phyloP scores from a whole-genome alignment of 108 stramenopile species.

The Schizochytrium sp. region DNA sequence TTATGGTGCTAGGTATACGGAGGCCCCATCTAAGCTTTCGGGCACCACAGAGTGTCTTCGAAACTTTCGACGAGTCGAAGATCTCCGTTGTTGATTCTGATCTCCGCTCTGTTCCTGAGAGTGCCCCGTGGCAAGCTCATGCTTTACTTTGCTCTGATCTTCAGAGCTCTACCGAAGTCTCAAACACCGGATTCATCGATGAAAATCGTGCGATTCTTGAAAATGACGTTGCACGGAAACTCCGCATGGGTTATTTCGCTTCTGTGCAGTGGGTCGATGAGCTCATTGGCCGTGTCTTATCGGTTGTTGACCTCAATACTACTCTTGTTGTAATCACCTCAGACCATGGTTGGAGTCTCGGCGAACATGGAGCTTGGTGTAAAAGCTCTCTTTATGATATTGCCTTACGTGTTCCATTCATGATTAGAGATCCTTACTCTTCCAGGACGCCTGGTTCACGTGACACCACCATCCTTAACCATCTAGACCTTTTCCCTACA shows the following conservation, averaged over 20 bases:
- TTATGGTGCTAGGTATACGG: slow-evolving; percentile 31
- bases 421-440: slow-evolving; percentile 5
- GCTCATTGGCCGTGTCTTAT: background rate
- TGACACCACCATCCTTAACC: background rate
- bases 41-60: background rate
- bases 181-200: background rate
- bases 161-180: background rate
- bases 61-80: background rate
- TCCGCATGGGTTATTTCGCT: slow-evolving; percentile 40
- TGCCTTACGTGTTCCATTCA: slow-evolving; percentile 20
- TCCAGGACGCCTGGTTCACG: background rate
- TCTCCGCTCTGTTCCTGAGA: background rate
- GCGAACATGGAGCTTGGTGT: slow-evolving; percentile 52
- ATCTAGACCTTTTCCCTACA: slow-evolving; percentile 40
- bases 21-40: slow-evolving; percentile 12
- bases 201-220: background rate
- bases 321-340: slow-evolving; percentile 44
- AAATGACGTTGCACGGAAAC: background rate
- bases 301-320: background rate
- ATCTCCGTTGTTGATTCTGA: background rate
- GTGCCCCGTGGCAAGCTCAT: slow-evolving; percentile 42
- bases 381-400: slow-evolving; percentile 38
- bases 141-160: slow-evolving; percentile 1
- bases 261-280: slow-evolving; percentile 58
- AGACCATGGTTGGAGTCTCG: slow-evolving; percentile 49